Evolutionary conservation across 2,329 filamentous ascomycete species (phyloP).

Genomic region (Neoscytalidium dimidiatum): DNA sequence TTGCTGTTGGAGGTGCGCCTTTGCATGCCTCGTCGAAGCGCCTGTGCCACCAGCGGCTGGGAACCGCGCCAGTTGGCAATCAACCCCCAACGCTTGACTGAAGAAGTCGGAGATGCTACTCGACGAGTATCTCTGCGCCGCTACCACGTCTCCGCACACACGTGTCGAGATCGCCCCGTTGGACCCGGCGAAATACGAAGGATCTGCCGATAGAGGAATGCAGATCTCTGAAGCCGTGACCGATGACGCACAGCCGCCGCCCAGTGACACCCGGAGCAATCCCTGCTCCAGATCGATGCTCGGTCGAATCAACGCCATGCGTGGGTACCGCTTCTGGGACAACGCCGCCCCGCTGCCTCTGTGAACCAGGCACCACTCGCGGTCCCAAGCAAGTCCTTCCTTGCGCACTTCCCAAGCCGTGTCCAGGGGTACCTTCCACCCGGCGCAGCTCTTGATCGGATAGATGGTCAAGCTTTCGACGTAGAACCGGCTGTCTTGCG

Average conservation of each 20-base stretch:
- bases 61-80: slow-evolving; percentile 83
- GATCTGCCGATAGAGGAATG: slow-evolving; percentile 68
- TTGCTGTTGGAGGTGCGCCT: slow-evolving; percentile 65
- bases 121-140: slow-evolving; percentile 70
- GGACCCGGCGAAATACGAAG: slow-evolving; percentile 54
- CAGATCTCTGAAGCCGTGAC: slow-evolving; percentile 36
- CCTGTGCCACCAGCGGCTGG: slow-evolving; percentile 60
- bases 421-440: slow-evolving; percentile 67
- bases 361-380: slow-evolving; percentile 95
- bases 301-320: slow-evolving; percentile 83
- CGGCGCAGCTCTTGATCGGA: slow-evolving; percentile 92
- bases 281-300: slow-evolving; percentile 69
- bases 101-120: slow-evolving; percentile 73
- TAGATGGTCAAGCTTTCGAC: slow-evolving; percentile 64
- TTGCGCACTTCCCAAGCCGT: slow-evolving; percentile 72
- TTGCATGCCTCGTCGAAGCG: slow-evolving; percentile 66
- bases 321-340: slow-evolving; percentile 84
- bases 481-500: slow-evolving; percentile 34
- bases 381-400: slow-evolving; percentile 90
- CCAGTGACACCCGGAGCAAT: slow-evolving; percentile 62
- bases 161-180: slow-evolving; percentile 46
- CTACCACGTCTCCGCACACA: slow-evolving; percentile 81
- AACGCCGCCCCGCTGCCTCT: slow-evolving; percentile 80
- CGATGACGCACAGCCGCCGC: slow-evolving; percentile 36
- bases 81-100: slow-evolving; percentile 70